Evolutionary conservation across 1,139 yeast genomes (phyloP).

Genomic region (Saccharomyces uvarum): DNA sequence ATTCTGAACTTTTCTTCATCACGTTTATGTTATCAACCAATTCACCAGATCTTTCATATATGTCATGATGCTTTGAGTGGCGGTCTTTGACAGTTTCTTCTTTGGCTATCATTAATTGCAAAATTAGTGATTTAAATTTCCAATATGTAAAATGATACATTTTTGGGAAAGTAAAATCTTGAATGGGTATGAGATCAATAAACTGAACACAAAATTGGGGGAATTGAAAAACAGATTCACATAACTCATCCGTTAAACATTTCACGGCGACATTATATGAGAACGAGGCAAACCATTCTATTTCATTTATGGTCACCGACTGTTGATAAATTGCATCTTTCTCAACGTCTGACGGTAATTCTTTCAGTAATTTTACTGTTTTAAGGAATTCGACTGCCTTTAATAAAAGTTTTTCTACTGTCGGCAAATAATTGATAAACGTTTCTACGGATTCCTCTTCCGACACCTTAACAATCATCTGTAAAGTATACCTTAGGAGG

Average conservation of each 20-base stretch:
- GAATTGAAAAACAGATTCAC: constrained; percentile 4
- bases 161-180: constrained; percentile 15
- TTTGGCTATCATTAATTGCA: constrained; percentile 6
- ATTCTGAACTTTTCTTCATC: not conserved
- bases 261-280: constrained; percentile 21
- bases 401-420: constrained; percentile 9
- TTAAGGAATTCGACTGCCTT: constrained; percentile 12
- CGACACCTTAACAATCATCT: constrained; percentile 18
- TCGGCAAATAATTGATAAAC: constrained; percentile 7
- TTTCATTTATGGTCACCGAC: constrained; percentile 18
- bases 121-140: constrained; percentile 12
- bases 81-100: not conserved
- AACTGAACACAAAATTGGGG: constrained; percentile 10
- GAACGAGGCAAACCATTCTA: constrained; percentile 28
- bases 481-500: constrained; percentile 22
- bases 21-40: not conserved
- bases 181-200: constrained; percentile 15
- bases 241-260: constrained; percentile 7
- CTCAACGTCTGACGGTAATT: not conserved
- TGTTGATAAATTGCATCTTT: constrained; percentile 5
- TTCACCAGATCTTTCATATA: not conserved
- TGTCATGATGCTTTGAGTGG: not conserved
- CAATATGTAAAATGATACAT: constrained; percentile 18
- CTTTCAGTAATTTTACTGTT: constrained; percentile 5
- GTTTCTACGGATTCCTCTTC: constrained; percentile 11